Conservation (phyloP, 2,329 filamentous ascomycete species). For the Madurella mycetomatis region DNA sequence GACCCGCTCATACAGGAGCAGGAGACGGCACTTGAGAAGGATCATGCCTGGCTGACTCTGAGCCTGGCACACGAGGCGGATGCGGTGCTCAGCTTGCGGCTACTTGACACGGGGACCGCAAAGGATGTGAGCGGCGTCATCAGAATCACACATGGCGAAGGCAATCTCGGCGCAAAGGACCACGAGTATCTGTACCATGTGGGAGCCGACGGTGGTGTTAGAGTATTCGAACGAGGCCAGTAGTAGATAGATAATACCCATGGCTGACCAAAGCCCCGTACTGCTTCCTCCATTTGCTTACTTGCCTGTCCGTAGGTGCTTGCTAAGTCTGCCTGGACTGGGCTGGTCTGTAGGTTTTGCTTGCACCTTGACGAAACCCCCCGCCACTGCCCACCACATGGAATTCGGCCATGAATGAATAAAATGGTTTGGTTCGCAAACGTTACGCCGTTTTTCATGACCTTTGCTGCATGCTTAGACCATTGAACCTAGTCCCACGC, state of each 20-base stretch:
- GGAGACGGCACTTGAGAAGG: conserved; percentile 61
- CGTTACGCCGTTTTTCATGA: conserved; percentile 28
- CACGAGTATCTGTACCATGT: conserved; percentile 80
- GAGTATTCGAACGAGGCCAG: conserved; percentile 79
- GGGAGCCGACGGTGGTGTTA: conserved; percentile 70
- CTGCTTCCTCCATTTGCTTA: conserved; percentile 16
- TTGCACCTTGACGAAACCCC: conserved; percentile 1
- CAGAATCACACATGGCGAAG: conserved; percentile 61
- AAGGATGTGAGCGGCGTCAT: conserved; percentile 87
- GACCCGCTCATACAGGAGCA: conserved; percentile 61
- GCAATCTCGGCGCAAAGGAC: conserved; percentile 40
- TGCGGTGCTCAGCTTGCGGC: conserved; percentile 66
- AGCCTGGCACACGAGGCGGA: conserved; percentile 70
- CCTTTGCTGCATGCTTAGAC: conserved; percentile 25
- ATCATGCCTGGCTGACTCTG: conserved; percentile 67
- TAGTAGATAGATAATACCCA: conserved; percentile 27
- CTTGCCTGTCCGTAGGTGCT: conserved; percentile 1
- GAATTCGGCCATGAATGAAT: conserved; percentile 14
- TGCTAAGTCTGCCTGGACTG: background rate
- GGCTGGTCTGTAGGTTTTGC: background rate
- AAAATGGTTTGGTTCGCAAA: conserved; percentile 20
- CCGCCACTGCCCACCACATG: conserved; percentile 3
- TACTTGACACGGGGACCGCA: conserved; percentile 82
- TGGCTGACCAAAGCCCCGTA: conserved; percentile 18
- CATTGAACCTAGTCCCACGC: conserved; percentile 25